Evolutionary conservation across 768 basidiomycete species (phyloP).

Genomic region (Tricholoma saponaceum): DNA sequence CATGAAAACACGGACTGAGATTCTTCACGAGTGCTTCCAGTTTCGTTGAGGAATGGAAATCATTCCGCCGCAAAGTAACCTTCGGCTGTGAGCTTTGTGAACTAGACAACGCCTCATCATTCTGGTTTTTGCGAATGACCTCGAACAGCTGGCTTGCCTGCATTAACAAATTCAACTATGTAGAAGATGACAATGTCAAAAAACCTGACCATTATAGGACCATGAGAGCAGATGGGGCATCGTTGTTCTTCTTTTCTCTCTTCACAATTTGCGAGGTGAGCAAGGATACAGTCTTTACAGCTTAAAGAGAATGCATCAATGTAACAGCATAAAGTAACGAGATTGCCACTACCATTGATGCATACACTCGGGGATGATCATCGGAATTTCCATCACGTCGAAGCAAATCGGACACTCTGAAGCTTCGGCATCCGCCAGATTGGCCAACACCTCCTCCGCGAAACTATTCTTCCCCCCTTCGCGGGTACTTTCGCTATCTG

Average conservation of each 20-base stretch:
- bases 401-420: slow-evolving; percentile 80
- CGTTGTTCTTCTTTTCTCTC: slow-evolving; percentile 65
- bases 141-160: slow-evolving; percentile 63
- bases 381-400: slow-evolving; percentile 68
- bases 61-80: slow-evolving; percentile 67
- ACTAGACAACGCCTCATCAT: slow-evolving; percentile 12
- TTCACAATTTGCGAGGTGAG: slow-evolving; percentile 64
- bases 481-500: slow-evolving; percentile 29
- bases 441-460: slow-evolving; percentile 62
- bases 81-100: slow-evolving; percentile 36
- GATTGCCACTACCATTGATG: slow-evolving; percentile 59
- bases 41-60: slow-evolving; percentile 90
- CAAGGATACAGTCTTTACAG: slow-evolving; percentile 88
- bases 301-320: slow-evolving; percentile 29
- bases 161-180: not conserved
- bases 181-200: not conserved
- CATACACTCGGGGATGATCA: slow-evolving; percentile 71
- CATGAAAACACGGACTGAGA: slow-evolving; percentile 49
- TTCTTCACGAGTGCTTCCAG: slow-evolving; percentile 76
- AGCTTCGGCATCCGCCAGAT: slow-evolving; percentile 48
- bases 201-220: slow-evolving; percentile 53
- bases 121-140: slow-evolving; percentile 40
- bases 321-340: not conserved
- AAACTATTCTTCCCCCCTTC: slow-evolving; percentile 39
- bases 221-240: slow-evolving; percentile 78